Conservation (phyloP, 352 stramenopile species). For the Globisporangium radiosum region DNA sequence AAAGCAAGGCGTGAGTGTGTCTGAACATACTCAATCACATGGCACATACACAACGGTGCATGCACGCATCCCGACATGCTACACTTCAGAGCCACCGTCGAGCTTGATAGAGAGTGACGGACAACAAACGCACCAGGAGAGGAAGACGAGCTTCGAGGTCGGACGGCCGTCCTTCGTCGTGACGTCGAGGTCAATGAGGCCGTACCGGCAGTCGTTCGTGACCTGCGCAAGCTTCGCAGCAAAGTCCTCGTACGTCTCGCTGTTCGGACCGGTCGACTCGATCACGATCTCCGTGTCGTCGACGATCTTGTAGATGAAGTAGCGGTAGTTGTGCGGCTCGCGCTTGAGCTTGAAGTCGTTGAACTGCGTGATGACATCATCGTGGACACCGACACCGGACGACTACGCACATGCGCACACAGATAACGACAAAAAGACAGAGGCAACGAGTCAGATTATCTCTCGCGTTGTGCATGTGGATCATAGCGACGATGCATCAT, state of each 20-base stretch:
- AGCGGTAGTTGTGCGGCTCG: slow-evolving; percentile 88
- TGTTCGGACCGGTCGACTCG: slow-evolving; percentile 68
- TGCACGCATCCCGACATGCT: background rate
- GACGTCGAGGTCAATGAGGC: slow-evolving; percentile 86
- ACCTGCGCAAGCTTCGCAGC: slow-evolving; percentile 62
- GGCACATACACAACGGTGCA: background rate
- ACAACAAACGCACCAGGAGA: slow-evolving; percentile 70
- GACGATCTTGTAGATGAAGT: slow-evolving; percentile 96
- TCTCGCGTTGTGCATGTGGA: background rate
- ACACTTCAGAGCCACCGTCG: background rate
- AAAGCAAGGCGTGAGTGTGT: background rate
- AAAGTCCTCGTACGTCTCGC: slow-evolving; percentile 88
- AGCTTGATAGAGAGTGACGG: background rate
- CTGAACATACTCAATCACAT: background rate
- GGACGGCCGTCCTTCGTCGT: slow-evolving; percentile 86
- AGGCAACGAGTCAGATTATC: background rate
- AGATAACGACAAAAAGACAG: background rate
- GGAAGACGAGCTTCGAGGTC: slow-evolving; percentile 88
- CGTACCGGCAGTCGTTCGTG: slow-evolving; percentile 84
- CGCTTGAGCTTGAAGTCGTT: slow-evolving; percentile 95
- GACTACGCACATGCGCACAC: slow-evolving; percentile 45
- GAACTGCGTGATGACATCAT: slow-evolving; percentile 92
- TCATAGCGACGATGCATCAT: background rate
- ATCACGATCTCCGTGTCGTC: slow-evolving; percentile 92
- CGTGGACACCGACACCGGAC: slow-evolving; percentile 90